Percentiles rank a stretch among this genome's conserved stretches.
phyloP scores from a whole-genome alignment of 139 green algal genomes.

The Auxenochlorella pyrenoidosa region DNA sequence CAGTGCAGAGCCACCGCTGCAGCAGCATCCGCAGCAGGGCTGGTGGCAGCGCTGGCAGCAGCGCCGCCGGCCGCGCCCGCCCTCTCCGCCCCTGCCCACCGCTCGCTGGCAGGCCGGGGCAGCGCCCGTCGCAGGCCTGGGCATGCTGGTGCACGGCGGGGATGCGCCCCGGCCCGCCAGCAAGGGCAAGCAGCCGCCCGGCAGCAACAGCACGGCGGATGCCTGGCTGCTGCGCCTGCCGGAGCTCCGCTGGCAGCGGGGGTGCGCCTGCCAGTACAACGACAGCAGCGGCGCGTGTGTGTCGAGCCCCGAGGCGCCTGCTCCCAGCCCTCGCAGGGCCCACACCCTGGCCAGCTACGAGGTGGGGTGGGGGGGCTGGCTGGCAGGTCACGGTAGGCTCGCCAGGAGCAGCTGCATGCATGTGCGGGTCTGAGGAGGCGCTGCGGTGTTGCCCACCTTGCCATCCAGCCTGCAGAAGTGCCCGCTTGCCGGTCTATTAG shows the following conservation, averaged over 20 bases:
- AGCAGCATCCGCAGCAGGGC: not conserved
- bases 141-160: constrained; percentile 37
- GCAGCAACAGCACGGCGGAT: not conserved
- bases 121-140: not conserved
- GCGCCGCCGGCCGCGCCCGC: not conserved
- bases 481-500: too few relatives aligned
- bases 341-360: constrained; percentile 13
- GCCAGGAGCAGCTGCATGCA: too few relatives aligned
- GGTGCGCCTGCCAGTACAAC: not conserved
- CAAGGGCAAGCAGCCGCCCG: too few relatives aligned
- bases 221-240: constrained; percentile 12
- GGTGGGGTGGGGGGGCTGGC: not conserved
- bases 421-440: not conserved
- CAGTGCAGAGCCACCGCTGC: too few relatives aligned
- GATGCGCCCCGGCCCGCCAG: not conserved
- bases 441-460: not conserved
- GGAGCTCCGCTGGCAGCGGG: constrained; percentile 15
- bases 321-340: not conserved
- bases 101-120: constrained; percentile 31
- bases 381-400: not conserved
- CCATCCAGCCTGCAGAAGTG: too few relatives aligned
- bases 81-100: not conserved
- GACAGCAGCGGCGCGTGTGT: not conserved
- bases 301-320: not conserved
- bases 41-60: not conserved